Evolutionary conservation across 2,329 filamentous ascomycete species (phyloP).

Genomic region (Sclerotinia minor): DNA sequence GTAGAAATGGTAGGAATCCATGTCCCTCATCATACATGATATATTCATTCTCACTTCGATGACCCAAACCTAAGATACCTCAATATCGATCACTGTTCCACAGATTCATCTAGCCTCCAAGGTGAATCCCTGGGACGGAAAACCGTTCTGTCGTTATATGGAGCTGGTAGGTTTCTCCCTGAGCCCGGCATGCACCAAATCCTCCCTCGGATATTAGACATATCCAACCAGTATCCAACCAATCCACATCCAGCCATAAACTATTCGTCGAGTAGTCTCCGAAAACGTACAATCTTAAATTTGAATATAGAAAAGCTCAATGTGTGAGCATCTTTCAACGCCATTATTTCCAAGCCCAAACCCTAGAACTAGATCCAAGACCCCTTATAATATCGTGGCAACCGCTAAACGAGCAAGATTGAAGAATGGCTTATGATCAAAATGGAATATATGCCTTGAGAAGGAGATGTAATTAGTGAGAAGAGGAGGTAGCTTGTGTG

Average conservation of each 20-base stretch:
- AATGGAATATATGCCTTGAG: neutral
- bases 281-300: neutral
- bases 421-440: neutral
- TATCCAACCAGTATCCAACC: neutral
- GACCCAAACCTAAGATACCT: neutral
- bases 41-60: neutral
- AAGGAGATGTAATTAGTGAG: neutral
- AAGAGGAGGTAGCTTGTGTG: neutral
- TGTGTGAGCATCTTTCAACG: neutral
- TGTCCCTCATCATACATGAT: neutral
- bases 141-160: neutral
- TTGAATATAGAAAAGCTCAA: neutral
- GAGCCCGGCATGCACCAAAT: neutral
- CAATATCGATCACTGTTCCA: too few relatives aligned
- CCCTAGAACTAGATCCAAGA: neutral
- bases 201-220: neutral
- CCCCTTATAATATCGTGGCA: neutral
- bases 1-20: neutral
- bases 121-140: neutral
- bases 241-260: neutral
- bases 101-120: neutral
- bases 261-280: neutral
- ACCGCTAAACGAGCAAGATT: neutral
- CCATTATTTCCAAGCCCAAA: conserved; percentile 11
- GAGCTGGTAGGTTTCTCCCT: neutral